These are phyloP conservation scores for Aspergillus conjunctus DNA, from an alignment of 495 filamentous ascomycete genomes.

Conservation along the genomic window DNA sequence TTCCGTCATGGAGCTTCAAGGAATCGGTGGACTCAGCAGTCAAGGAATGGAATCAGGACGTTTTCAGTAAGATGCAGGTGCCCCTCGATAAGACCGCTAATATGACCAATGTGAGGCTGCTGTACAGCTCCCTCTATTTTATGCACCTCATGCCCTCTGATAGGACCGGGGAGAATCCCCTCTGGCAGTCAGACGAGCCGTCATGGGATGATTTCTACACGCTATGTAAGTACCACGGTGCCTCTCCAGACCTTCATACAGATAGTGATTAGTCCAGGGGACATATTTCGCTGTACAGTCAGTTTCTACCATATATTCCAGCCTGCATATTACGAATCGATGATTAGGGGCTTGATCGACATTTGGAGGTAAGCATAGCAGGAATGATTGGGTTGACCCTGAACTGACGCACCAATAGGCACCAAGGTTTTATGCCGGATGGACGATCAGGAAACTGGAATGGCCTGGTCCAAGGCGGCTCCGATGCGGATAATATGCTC, in stretches of 20 bases:
- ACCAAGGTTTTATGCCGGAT: conserved; percentile 59
- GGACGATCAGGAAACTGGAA: conserved; percentile 63
- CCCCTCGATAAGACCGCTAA: conserved; percentile 53
- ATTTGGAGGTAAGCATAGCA: conserved; percentile 29
- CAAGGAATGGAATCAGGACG: conserved; percentile 61
- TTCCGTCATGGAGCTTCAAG: conserved; percentile 53
- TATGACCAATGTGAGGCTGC: conserved; percentile 62
- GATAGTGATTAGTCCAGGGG: conserved; percentile 36
- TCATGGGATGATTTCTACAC: conserved; percentile 65
- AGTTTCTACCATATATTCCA: conserved; percentile 72
- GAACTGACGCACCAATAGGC: conserved; percentile 28
- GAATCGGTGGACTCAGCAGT: conserved; percentile 52
- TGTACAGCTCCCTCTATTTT: conserved; percentile 71
- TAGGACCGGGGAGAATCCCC: conserved; percentile 72
- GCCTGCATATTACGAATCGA: conserved; percentile 60
- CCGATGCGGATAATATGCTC: conserved; percentile 59
- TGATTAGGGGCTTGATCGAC: conserved; percentile 61
- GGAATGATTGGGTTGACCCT: neutral
- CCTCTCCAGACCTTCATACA: neutral
- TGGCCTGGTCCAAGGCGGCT: conserved; percentile 72
- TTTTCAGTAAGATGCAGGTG: conserved; percentile 61
- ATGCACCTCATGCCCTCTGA: conserved; percentile 71
- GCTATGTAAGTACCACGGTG: conserved; percentile 30
- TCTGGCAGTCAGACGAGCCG: conserved; percentile 67
- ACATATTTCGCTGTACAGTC: conserved; percentile 34